phyloP scores from a whole-genome alignment of 306 rosid genomes.

The peach (Prunus persica) region Prunus_persica_NCBIv2 NC_034015.1:15725001-15725500 shows the following conservation, averaged over 20 bases:
- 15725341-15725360: not conserved
- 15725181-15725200: not conserved
- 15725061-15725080: not conserved
- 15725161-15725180: not conserved
- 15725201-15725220: not conserved
- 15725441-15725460: constrained; percentile 88
- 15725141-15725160: not conserved
- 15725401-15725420: constrained; percentile 90
- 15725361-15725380: constrained; percentile 4
- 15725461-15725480: constrained; percentile 47
- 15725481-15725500: constrained; percentile 61
- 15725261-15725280: not conserved
- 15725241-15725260: not conserved
- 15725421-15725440: constrained; percentile 91
- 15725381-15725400: constrained; percentile 78
- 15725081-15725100: not conserved
- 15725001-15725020: not conserved
- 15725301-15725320: not conserved
- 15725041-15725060: not conserved
- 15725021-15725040: not conserved
- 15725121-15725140: not conserved
- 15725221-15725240: not conserved
- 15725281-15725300: not conserved
- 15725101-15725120: not conserved
- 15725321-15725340: not conserved